Percentiles rank a stretch among this genome's conserved stretches.
Conservation (phyloP, 768 basidiomycete species). For the Flagelloscypha sp. region DNA sequence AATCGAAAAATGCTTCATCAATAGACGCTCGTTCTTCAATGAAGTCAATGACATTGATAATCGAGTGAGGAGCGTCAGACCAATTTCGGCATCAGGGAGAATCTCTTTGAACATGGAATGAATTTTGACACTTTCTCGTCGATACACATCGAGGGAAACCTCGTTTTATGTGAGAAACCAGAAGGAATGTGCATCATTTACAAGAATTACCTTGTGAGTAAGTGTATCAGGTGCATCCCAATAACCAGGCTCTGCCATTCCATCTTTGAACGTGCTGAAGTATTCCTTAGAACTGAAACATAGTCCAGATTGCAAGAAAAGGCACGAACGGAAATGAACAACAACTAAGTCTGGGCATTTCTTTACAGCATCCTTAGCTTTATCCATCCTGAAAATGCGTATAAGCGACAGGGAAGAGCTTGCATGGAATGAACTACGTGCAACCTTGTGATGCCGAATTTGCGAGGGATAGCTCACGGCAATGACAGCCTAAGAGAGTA, state of each 20-base stretch:
- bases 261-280: conserved; percentile 92
- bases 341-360: conserved; percentile 78
- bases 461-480: conserved; percentile 94
- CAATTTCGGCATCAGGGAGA: conserved; percentile 74
- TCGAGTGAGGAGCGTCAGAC: conserved; percentile 29
- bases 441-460: conserved; percentile 91
- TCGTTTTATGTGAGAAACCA: conserved; percentile 18
- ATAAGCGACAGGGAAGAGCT: too few relatives aligned
- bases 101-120: conserved; percentile 73
- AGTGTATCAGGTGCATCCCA: conserved; percentile 83
- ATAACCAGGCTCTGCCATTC: conserved; percentile 80
- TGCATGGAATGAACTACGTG: too few relatives aligned
- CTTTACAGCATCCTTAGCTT: conserved; percentile 72
- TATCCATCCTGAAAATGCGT: conserved; percentile 85
- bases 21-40: conserved; percentile 94
- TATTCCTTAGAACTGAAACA: too few relatives aligned
- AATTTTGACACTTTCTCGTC: conserved; percentile 86
- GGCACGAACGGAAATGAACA: conserved; percentile 90
- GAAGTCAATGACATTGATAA: conserved; percentile 1
- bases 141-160: conserved; percentile 91
- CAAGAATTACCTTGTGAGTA: conserved; percentile 96
- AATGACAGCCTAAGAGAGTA: conserved; percentile 74
- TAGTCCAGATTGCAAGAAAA: too few relatives aligned
- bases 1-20: conserved; percentile 94
- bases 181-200: too few relatives aligned